Base-by-base conservation (phyloP, 768 basidiomycete genomes). In the Dendrothele bispora region DNA sequence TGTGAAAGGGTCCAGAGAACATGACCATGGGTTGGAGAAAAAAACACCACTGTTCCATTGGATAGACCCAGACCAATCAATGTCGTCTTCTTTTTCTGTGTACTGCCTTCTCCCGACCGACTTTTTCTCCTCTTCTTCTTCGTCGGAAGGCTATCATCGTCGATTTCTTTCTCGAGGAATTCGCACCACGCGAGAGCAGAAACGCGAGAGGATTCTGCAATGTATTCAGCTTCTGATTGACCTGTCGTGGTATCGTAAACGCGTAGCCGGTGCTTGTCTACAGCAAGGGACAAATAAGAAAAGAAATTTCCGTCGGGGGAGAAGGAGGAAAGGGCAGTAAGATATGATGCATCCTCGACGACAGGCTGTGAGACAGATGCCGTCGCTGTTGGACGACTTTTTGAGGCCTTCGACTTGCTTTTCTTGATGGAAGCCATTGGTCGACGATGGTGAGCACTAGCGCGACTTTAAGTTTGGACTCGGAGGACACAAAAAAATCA, bases 241-340 rank as follows among this genome's bases (percentile, higher is more conserved):
- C 73, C 75, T n/a, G 79, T 71, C 7, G 69, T 54, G 7, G 80
- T 77, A 60, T 84, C 75, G 61, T 83, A 84, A 30, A 86, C 71
- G 56, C 83, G 82, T 47, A 86, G 65, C 37, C 83, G 77, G 59
- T 87, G 84, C 63, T 84, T 87, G 73, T 87, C 84, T 43, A 87
- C 73, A 2, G 84, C 77, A 20, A 86, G 73, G 8, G 83, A 83
- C 24, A 84, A 63, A 43, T 81, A 74, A 2, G 79, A 83, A 57
- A 86, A 86, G 29, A 79, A 66, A 45, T 70, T 65, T 44, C 75
- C 79, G 48, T 73, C 67, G 5, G 75, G 73, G 7, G 84, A 86
- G 66, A 86, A 88, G 6, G 81, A 68, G 11, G 78, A 83, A 21
- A 82, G 64, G 17, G 68, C 58, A 11, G 71, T 61, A 21, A 73